Conservation (phyloP, 2,329 filamentous ascomycete species). For the Penicillium oxalicum region DNA sequence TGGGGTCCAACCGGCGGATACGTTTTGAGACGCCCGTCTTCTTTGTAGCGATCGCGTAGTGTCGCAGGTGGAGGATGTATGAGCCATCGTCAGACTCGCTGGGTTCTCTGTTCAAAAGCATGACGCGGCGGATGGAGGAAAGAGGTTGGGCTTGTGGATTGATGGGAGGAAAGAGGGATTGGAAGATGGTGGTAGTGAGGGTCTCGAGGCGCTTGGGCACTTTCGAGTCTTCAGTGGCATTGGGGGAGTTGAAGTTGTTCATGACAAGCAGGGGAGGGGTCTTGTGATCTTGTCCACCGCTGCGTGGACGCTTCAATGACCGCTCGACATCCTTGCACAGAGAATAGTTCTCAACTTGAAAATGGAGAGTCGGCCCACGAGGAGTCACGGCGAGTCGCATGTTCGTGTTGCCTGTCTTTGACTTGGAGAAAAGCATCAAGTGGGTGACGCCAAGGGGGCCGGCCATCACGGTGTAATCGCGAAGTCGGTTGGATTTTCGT, state of each 20-base stretch:
- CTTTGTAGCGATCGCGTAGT: conserved; percentile 93
- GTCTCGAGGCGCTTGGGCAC: conserved; percentile 93
- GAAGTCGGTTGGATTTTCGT: conserved; percentile 76
- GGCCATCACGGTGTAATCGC: conserved; percentile 93
- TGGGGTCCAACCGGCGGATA: conserved; percentile 75
- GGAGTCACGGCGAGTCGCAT: conserved; percentile 81
- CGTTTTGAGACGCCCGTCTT: conserved; percentile 77
- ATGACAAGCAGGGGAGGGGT: conserved; percentile 89
- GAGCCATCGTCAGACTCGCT: conserved; percentile 50
- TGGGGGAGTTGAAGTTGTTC: conserved; percentile 84
- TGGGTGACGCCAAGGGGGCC: conserved; percentile 91
- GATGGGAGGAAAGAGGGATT: conserved; percentile 92
- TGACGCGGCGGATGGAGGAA: conserved; percentile 83
- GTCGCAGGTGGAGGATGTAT: conserved; percentile 80
- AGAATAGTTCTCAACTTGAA: conserved; percentile 90
- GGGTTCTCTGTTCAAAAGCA: conserved; percentile 78
- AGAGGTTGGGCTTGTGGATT: conserved; percentile 85
- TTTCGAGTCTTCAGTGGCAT: conserved; percentile 50
- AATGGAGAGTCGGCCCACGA: conserved; percentile 86
- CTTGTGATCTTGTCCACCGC: conserved; percentile 76
- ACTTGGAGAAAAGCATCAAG: conserved; percentile 86
- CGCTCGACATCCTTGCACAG: conserved; percentile 84
- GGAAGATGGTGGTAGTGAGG: conserved; percentile 88
- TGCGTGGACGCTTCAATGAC: conserved; percentile 74
- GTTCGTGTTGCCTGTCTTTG: conserved; percentile 84